Base-by-base conservation (phyloP, 441 rosid species). In the Eutrema salsugineum region DNA sequence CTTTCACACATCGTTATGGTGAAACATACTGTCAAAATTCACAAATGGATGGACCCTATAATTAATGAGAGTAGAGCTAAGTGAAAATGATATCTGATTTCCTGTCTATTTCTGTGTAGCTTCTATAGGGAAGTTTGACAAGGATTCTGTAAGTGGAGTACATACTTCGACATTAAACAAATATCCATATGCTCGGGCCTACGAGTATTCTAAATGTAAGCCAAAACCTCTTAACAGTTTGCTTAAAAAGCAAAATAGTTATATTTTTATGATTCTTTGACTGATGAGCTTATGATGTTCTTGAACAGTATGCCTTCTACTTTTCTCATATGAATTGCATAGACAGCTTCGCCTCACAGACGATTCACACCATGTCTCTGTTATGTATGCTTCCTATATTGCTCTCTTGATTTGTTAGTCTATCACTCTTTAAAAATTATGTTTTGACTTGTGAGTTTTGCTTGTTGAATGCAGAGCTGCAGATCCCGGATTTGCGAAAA, bases 121-220 rank as follows among this genome's bases (percentile, higher is more conserved):
- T 38, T 72, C 50, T 72, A 50, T 70, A 72, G 63, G 62, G 11
- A 85, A 76, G 76, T 68, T 88, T 69, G 83, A 88, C 80, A 84
- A 79, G 80, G 89, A 82, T 47, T 75, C 79, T 72, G 83, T 89
- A 47, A 49, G 78, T 61, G 98, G 97, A 72, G 71, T 60, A 69
- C 36, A 58, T 73, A 87, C 83, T 61, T 72, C 63, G 68, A 64
- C 81, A 75, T 70, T 80, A 47, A 80, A 82, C 57, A 75, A 10
- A n/a, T 91, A 88, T 73, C 95, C 88, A 22, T 90, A 53, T 70
- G 84, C 88, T 57, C 81, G 11, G 24, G 60, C 83, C 49, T 94
- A 94, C 43, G 87, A 84, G 81, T 82, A 82, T 73, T 89, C 98
- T 35, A 94, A 91, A 80, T 77, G 98, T 94, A 88, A 85, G 83